A percentile compares a stretch with the other conserved stretches of the same genome.
These are phyloP conservation scores for Aureobasidium uvarum DNA, from an alignment of 2,329 filamentous ascomycete species.

Conservation along the genomic window DNA sequence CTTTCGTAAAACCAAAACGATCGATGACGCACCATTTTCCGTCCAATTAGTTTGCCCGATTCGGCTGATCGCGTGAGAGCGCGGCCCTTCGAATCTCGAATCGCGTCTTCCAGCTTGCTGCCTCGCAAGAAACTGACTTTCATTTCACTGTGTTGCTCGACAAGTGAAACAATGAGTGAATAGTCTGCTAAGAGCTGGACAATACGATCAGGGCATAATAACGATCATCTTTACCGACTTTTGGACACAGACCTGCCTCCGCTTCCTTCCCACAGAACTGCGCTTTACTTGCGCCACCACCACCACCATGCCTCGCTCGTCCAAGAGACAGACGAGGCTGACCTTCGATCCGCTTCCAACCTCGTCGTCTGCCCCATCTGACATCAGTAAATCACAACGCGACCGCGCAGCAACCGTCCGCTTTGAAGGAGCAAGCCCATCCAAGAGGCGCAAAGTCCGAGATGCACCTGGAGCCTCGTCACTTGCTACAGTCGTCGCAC, in stretches of 20 bases:
- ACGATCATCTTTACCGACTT: background rate
- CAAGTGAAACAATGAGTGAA: background rate
- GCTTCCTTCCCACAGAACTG: too few species aligned
- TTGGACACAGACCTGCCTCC: background rate
- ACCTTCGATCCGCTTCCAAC: constrained; percentile 46
- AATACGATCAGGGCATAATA: background rate
- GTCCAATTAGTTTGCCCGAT: constrained; percentile 13
- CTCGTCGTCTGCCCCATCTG: constrained; percentile 41
- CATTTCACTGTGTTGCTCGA: background rate
- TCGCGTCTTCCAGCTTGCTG: constrained; percentile 23
- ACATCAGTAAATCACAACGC: constrained; percentile 38
- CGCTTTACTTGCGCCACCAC: background rate
- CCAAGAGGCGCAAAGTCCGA: constrained; percentile 33
- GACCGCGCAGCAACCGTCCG: constrained; percentile 40
- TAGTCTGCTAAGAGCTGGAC: background rate
- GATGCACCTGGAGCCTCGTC: constrained; percentile 16
- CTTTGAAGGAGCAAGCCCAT: constrained; percentile 34
- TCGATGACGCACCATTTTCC: background rate
- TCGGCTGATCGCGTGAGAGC: constrained; percentile 11
- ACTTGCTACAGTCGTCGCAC: background rate
- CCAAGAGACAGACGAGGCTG: constrained; percentile 45
- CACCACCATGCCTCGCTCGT: constrained; percentile 15
- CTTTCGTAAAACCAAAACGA: background rate
- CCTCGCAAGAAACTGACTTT: constrained; percentile 1
- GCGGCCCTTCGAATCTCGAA: background rate